Base-by-base conservation (phyloP, 2,329 filamentous ascomycete genomes). In the Sarocladium strictum region DNA sequence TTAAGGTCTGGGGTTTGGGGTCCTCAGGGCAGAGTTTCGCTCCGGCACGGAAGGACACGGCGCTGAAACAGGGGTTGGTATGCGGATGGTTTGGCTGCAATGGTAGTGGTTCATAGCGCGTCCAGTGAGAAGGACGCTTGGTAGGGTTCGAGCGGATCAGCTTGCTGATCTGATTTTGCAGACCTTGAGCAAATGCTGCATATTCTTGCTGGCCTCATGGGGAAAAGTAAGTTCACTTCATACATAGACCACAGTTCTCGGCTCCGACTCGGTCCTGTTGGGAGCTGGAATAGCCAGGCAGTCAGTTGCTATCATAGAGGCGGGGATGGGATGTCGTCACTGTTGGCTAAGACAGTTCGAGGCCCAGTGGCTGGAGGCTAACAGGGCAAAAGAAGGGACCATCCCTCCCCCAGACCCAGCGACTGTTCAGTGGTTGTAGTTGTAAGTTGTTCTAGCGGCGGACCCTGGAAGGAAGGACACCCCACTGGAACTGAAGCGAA, bases 1-100 rank as follows among this genome's bases (percentile, higher is more conserved):
- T 38, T 23, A 19, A 43, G 40, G 17, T 10, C n/a, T 43, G 40
- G 15, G 7, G 21, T 43, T 43, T 7, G 9, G 40, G 17, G 11
- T 9, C 40, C 37, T 11, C 6, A 19, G 40, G 7, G 5, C 17
- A 43, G 17, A 7, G 21, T 15, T 24, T 21, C 17, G n/a, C 40
- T 43, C 17, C 15, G 40, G 40, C 40, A 43, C 21, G 21, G 40
- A 49, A 49, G 47, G 27, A 24, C 4, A 51, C 23, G 27, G 23
- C 5, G 47, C 27, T 51, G 47, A 51, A 51, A 51, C 47, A 51
- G 47, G 47, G 47, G 47, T 17, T 15, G 9, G 5, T 21, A 33
- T 51, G 47, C 43, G 29, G 10, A 49, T 49, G 14, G 27, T 29
- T 35, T 51, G 26, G 47, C 27, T 17, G 14, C 12, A 23, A 19